phyloP scores from a whole-genome alignment of 345 rosid genomes.

The Hirschfeldia incana region DNA sequence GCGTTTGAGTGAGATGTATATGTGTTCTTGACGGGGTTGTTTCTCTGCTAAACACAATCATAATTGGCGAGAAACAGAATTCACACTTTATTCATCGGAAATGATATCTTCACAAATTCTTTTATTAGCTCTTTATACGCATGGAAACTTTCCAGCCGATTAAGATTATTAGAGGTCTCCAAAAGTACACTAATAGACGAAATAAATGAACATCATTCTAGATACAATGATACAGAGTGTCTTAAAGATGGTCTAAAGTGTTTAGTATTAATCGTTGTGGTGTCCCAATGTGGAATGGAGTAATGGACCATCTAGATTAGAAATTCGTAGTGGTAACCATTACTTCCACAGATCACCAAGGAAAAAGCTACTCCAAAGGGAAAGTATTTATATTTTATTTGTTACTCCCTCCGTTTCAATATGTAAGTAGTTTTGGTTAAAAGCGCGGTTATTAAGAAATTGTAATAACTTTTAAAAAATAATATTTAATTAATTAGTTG shows the following conservation, averaged over 20 bases:
- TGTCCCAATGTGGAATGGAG: not conserved
- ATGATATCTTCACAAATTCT: not conserved
- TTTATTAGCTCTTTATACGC: not conserved
- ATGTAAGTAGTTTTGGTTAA: too few species aligned
- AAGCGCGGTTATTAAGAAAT: too few species aligned
- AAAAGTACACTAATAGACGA: not conserved
- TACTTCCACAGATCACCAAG: not conserved
- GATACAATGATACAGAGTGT: not conserved
- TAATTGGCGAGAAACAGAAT: not conserved
- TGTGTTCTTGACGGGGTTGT: not conserved
- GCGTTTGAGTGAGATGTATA: not conserved
- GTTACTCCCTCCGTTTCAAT: too few species aligned
- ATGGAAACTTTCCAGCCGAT: conserved; percentile 17
- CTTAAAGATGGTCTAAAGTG: not conserved
- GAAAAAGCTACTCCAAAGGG: not conserved
- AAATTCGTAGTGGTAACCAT: not conserved
- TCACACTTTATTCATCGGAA: not conserved
- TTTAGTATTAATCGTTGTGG: not conserved
- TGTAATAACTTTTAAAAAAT: too few species aligned
- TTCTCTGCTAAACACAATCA: not conserved
- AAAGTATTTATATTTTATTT: too few species aligned
- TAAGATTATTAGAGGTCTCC: not conserved
- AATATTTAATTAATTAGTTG: too few species aligned
- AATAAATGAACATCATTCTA: not conserved
- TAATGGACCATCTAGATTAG: not conserved